These are phyloP conservation scores for Calonectria multiphialidica DNA, from an alignment of 2,329 filamentous ascomycete genomes.

Conservation along the genomic window DNA sequence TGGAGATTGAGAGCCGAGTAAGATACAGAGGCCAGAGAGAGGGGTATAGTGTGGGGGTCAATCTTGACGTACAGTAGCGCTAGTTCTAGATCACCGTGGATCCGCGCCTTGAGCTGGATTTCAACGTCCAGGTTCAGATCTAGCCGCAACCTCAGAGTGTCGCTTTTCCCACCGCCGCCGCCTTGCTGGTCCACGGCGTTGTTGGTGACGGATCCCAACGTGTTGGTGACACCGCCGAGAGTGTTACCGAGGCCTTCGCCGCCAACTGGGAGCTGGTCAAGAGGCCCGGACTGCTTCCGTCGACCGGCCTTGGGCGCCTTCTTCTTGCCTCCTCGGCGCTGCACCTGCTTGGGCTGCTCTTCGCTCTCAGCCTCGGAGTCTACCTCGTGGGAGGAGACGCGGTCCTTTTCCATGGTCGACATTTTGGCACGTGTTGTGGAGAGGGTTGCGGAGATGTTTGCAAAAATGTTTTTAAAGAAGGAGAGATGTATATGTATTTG, in stretches of 20 bases:
- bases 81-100: slow-evolving; percentile 86
- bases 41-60: background rate
- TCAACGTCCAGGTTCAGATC: slow-evolving; percentile 88
- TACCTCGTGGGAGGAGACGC: slow-evolving; percentile 34
- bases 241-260: slow-evolving; percentile 51
- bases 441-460: no score
- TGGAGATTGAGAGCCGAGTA: slow-evolving; percentile 42
- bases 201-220: slow-evolving; percentile 55
- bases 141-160: slow-evolving; percentile 76
- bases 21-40: slow-evolving; percentile 37
- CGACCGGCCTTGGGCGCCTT: slow-evolving; percentile 45
- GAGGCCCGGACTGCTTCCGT: slow-evolving; percentile 45
- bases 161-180: slow-evolving; percentile 62
- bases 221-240: slow-evolving; percentile 54
- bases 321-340: slow-evolving; percentile 45
- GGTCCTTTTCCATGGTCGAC: slow-evolving; percentile 45
- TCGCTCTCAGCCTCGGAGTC: slow-evolving; percentile 41
- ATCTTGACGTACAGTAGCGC: slow-evolving; percentile 69
- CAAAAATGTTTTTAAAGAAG: background rate
- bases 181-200: slow-evolving; percentile 51
- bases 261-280: slow-evolving; percentile 54
- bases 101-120: slow-evolving; percentile 87
- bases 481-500: background rate
- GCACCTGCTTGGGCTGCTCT: slow-evolving; percentile 37
- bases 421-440: slow-evolving; percentile 30